Base-by-base conservation (phyloP, 2,329 filamentous ascomycete genomes). In the Nemania serpens region DNA sequence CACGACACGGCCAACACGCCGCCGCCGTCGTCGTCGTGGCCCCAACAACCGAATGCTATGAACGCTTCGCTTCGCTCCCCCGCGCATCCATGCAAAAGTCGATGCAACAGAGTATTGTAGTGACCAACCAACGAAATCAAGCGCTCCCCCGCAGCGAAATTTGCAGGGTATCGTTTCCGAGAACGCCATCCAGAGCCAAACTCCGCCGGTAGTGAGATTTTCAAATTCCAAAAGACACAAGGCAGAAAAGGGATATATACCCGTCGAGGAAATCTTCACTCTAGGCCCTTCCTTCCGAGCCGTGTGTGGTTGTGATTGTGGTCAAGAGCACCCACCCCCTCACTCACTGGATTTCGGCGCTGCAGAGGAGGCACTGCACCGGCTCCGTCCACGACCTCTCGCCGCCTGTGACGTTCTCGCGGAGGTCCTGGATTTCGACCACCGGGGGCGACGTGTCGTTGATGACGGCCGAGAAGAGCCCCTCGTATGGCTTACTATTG, bases 361-460 rank as follows among this genome's bases (percentile, higher is more conserved):
- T 74, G 68, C 84, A 87, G 42, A 83, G 68, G 37, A 86, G 75
- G 63, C 84, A 87, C 49, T 75, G 72, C 34, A 82, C 70, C 3
- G 77, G 77, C 69, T 86, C 82, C 11, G 76, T 79, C 84, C 84
- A 87, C 10, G 73, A 75, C 71, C 81, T 84, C 34, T 80, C 78
- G 2, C 82, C 82, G 10, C 78, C 81, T 2, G 70, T 70, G 6
- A 85, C 73, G 10, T 76, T 75, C 33, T 78, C 69, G 48, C 84
- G 77, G 47, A 85, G 71, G 65, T 86, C 84, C 25, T 71, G 78
- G 52, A 86, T 79, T 64, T 84, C 80, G 52, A 85, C 77, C 20
- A 77, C 70, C 0, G 82, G 80, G 17, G 81, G 80, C 3, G 77
- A 79, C 3, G 75, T 73, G 41, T 80, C 79, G 69, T 82, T 79